Base-by-base conservation (phyloP, 495 filamentous ascomycete species). In the Aspergillus biplanus region DNA sequence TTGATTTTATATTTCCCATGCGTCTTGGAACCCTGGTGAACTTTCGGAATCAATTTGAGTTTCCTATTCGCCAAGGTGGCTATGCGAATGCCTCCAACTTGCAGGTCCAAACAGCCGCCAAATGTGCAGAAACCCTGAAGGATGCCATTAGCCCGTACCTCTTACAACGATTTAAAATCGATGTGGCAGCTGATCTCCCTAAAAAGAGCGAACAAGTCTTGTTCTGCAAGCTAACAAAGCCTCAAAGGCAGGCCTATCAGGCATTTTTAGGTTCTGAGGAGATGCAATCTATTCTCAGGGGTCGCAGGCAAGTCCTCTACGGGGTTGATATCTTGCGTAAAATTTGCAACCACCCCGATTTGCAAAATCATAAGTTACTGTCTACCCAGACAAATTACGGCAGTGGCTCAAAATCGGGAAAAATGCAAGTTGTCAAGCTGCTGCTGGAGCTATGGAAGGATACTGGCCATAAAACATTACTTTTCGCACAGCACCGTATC, bases 1-100 rank as follows among this genome's bases (percentile, higher is more conserved):
- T 98, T 68, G 95, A 99, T 71, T 99, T 97, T 69, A 87, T 97
- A 59, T 97, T 90, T 67, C 95, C 95, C 0, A 97, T 97, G 91
- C 91, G 92, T 35, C 80, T 99, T 11, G 95, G 95, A 0, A 97
- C 90, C 0, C 82, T 99, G 13, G 90, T 97, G 34, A 89, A 88
- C 48, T 99, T 98, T 72, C 87, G 92, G 13, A 89, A 86, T 64
- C 86, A 94, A 58, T 97, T 98, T 59, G 95, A 97, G 69, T 87
- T 93, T 44, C 95, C 94, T 0, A 97, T 99, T 71, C 89, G 87
- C 58, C 84, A 90, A 39, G 95, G 95, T 47, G 94, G 94, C 9
- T 97, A 97, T 71, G 92, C 93, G 9, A 96, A 94, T 75, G 94
- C 95, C 3, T 92, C 88, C 3, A 96, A 97, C 68, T 77, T 97